Conservation (phyloP, 306 rosid species). For the Neltuma alba region DNA sequence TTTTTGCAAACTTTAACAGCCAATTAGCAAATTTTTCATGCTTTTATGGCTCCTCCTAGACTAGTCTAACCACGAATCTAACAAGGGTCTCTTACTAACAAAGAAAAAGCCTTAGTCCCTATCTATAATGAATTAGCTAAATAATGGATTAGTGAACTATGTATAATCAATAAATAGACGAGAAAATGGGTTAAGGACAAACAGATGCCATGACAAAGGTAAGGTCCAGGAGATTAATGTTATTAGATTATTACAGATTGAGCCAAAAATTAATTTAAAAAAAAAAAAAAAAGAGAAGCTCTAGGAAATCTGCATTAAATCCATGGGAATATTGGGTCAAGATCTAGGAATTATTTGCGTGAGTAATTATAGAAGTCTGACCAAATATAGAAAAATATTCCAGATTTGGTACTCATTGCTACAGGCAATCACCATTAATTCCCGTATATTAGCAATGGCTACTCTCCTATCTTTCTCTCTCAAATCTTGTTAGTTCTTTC, state of each 20-base stretch:
- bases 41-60: not conserved
- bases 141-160: not conserved
- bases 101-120: not conserved
- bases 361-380: not conserved
- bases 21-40: not conserved
- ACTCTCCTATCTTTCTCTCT: not conserved
- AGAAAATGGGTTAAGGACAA: not conserved
- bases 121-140: conserved; percentile 1
- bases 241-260: not conserved
- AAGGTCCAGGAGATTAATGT: not conserved
- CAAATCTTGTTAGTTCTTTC: not conserved
- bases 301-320: not conserved
- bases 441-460: not conserved
- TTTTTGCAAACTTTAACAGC: not conserved
- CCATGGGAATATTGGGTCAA: not conserved
- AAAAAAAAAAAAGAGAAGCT: not conserved
- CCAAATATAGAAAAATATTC: not conserved
- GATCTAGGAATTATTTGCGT: not conserved
- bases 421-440: not conserved
- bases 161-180: not conserved
- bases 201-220: conserved; percentile 3
- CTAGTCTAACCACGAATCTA: not conserved
- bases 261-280: no score
- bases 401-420: not conserved
- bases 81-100: not conserved